phyloP scores from a whole-genome alignment of 164 flowering plant species.

The Houttuynia cordata region DNA sequence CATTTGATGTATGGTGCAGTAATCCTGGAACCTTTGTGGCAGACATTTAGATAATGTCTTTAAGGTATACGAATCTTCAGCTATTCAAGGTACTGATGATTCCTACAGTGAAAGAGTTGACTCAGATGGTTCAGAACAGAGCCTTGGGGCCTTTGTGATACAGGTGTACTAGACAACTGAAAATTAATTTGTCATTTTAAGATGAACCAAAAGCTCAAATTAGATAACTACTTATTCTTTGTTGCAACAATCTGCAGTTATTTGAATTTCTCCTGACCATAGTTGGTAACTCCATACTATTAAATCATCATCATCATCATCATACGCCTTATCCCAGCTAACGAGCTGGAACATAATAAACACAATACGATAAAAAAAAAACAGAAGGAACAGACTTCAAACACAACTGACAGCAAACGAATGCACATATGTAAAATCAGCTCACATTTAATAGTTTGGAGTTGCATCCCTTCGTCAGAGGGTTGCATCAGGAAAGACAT shows the following conservation, averaged over 20 bases:
- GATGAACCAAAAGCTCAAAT: neutral
- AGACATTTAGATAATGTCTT: constrained; percentile 74
- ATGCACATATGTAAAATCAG: no score
- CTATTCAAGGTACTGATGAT: constrained; percentile 62
- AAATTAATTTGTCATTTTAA: neutral
- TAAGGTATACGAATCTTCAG: constrained; percentile 49
- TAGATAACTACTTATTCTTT: neutral
- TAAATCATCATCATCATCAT: no score
- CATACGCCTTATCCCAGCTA: no score
- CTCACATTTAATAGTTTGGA: no score
- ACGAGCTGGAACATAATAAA: no score
- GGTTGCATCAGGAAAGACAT: no score
- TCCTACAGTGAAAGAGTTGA: constrained; percentile 65
- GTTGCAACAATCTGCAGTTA: constrained; percentile 33
- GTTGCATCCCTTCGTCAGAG: no score
- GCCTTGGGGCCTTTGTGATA: constrained; percentile 80
- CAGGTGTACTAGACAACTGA: constrained; percentile 37
- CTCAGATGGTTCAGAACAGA: constrained; percentile 85
- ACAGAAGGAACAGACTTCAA: no score
- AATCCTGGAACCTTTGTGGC: constrained; percentile 71
- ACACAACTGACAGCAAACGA: no score
- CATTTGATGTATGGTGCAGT: constrained; percentile 29
- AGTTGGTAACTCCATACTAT: constrained; percentile 50
- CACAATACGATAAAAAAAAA: no score
- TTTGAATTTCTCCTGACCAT: constrained; percentile 81